Conservation (phyloP, 2,329 filamentous ascomycete genomes). For the Zasmidium citrigriseum region DNA sequence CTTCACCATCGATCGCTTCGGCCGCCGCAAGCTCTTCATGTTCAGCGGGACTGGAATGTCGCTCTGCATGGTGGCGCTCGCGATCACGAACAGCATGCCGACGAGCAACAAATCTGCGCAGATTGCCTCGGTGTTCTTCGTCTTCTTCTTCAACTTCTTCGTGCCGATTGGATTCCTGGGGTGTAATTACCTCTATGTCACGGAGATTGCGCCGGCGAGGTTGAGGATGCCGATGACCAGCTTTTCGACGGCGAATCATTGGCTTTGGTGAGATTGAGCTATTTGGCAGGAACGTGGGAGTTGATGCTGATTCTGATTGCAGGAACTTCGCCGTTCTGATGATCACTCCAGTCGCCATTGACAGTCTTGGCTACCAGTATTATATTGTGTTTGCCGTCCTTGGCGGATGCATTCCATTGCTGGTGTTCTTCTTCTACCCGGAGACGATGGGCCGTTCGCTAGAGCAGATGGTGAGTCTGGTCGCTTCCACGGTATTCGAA, state of each 20-base stretch:
- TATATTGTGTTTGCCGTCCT: constrained; percentile 55
- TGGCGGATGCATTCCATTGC: constrained; percentile 44
- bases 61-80: constrained; percentile 56
- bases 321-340: constrained; percentile 51
- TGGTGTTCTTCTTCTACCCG: constrained; percentile 58
- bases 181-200: constrained; percentile 62
- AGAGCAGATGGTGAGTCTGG: constrained; percentile 52
- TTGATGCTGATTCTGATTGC: constrained; percentile 51
- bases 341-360: constrained; percentile 50
- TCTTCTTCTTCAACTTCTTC: constrained; percentile 63
- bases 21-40: constrained; percentile 53
- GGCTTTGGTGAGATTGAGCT: constrained; percentile 44
- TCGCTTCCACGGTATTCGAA: not conserved
- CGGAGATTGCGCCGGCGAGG: constrained; percentile 57
- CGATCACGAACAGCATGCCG: constrained; percentile 54
- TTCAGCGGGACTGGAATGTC: constrained; percentile 56
- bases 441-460: constrained; percentile 54
- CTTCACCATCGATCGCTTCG: constrained; percentile 54
- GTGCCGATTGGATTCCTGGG: constrained; percentile 62
- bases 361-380: constrained; percentile 54
- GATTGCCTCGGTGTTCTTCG: constrained; percentile 56
- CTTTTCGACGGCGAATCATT: constrained; percentile 58
- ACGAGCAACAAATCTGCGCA: constrained; percentile 48
- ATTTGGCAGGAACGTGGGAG: not conserved
- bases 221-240: constrained; percentile 57